phyloP scores from a whole-genome alignment of 441 rosid genomes.

The Adansonia rubrostipa region DNA sequence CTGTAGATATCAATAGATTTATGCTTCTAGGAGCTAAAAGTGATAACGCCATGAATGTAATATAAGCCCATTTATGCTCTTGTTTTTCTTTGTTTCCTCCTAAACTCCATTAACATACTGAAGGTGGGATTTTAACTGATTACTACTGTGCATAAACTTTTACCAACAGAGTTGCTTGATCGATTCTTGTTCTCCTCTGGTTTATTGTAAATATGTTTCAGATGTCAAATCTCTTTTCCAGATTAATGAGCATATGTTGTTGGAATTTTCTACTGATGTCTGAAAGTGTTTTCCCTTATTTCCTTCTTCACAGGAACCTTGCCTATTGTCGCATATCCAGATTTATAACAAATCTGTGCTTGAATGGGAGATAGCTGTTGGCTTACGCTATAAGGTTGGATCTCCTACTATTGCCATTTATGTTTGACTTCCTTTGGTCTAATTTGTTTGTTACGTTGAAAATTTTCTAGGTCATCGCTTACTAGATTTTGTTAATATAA shows the following conservation, averaged over 20 bases:
- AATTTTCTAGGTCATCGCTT: neutral
- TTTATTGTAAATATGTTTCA: constrained; percentile 2
- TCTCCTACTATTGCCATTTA: constrained; percentile 12
- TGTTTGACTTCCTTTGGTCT: constrained; percentile 14
- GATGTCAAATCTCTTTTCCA: neutral
- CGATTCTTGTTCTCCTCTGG: neutral
- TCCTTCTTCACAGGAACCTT: constrained; percentile 67
- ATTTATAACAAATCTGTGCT: constrained; percentile 88
- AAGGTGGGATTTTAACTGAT: neutral
- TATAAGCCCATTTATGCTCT: neutral
- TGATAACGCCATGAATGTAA: constrained; percentile 7
- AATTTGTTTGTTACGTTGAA: neutral
- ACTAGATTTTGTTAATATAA: neutral
- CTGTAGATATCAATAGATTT: neutral
- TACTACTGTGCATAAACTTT: neutral
- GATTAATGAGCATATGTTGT: neutral
- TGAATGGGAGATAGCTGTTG: constrained; percentile 92
- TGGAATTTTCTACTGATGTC: neutral
- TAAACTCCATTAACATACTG: neutral
- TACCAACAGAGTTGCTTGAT: constrained; percentile 5
- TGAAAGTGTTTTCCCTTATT: constrained; percentile 16
- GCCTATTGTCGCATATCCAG: constrained; percentile 74
- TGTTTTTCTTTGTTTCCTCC: neutral
- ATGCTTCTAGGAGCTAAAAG: neutral
- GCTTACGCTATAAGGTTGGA: constrained; percentile 77